Evolutionary conservation across 257 asterid species (phyloP).

Genomic region (Salvia miltiorrhiza): DNA sequence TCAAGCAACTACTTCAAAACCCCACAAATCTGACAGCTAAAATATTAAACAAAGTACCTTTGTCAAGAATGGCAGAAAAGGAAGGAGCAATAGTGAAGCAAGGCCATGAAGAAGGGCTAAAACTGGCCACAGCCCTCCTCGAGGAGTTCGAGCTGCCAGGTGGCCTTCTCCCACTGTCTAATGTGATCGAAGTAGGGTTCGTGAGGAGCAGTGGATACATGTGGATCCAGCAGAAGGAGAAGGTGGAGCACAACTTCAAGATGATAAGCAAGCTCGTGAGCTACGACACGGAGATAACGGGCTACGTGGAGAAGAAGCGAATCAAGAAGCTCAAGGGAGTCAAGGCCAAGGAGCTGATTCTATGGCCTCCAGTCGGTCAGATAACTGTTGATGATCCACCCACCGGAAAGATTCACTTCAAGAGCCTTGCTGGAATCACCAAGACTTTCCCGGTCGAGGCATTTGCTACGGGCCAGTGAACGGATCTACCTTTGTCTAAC

Average conservation of each 20-base stretch:
- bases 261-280: conserved; percentile 58
- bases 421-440: conserved; percentile 76
- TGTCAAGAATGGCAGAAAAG: conserved; percentile 52
- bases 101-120: conserved; percentile 58
- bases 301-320: conserved; percentile 46
- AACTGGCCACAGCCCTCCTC: conserved; percentile 47
- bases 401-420: conserved; percentile 67
- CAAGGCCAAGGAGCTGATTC: conserved; percentile 63
- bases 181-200: conserved; percentile 66
- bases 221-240: conserved; percentile 67
- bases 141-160: conserved; percentile 64
- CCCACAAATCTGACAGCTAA: background rate
- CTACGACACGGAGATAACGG: conserved; percentile 44
- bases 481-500: background rate
- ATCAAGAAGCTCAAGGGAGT: conserved; percentile 80
- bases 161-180: conserved; percentile 72
- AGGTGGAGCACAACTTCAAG: conserved; percentile 62
- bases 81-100: conserved; percentile 54
- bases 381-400: conserved; percentile 46
- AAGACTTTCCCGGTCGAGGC: conserved; percentile 72
- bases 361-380: conserved; percentile 72
- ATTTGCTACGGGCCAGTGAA: conserved; percentile 60
- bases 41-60: background rate
- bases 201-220: conserved; percentile 60
- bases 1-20: background rate